These are phyloP conservation scores for Beta corolliflora DNA, from an alignment of 179 eudicot species.

Conservation along the genomic window DNA sequence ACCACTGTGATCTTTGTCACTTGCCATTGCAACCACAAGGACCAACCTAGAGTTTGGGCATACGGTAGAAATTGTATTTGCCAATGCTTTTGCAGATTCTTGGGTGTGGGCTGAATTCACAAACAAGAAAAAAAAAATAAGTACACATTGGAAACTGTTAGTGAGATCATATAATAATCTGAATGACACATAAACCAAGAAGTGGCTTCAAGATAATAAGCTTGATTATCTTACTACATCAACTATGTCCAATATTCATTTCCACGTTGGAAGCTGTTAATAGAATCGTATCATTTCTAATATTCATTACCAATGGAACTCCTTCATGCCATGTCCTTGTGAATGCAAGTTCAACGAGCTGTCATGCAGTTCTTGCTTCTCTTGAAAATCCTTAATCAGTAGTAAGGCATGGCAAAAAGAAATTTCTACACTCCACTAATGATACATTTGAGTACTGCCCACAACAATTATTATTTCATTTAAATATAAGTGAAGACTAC, in stretches of 20 bases:
- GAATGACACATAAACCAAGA: background rate
- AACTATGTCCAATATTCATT: background rate
- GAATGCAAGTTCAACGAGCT: too few relatives aligned
- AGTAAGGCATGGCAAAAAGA: too few relatives aligned
- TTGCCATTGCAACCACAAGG: constrained; percentile 95
- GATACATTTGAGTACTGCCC: too few relatives aligned
- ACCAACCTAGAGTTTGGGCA: constrained; percentile 52
- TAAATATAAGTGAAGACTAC: background rate
- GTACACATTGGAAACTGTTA: background rate
- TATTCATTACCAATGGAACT: too few relatives aligned
- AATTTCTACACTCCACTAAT: too few relatives aligned
- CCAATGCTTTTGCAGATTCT: constrained; percentile 91
- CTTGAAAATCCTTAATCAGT: too few relatives aligned
- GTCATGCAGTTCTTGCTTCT: too few relatives aligned
- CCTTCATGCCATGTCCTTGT: too few relatives aligned
- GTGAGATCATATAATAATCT: background rate
- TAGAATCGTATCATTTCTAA: too few relatives aligned
- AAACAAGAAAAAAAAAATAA: background rate
- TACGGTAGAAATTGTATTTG: constrained; percentile 53
- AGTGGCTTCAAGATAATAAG: background rate
- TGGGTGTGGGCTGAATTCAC: constrained; percentile 81
- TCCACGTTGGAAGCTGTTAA: too few relatives aligned
- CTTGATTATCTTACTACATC: background rate
- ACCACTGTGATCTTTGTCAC: constrained; percentile 83
- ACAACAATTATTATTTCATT: too few relatives aligned